phyloP scores from a whole-genome alignment of 75 land plant species.

The Pinus albicaulis region DNA sequence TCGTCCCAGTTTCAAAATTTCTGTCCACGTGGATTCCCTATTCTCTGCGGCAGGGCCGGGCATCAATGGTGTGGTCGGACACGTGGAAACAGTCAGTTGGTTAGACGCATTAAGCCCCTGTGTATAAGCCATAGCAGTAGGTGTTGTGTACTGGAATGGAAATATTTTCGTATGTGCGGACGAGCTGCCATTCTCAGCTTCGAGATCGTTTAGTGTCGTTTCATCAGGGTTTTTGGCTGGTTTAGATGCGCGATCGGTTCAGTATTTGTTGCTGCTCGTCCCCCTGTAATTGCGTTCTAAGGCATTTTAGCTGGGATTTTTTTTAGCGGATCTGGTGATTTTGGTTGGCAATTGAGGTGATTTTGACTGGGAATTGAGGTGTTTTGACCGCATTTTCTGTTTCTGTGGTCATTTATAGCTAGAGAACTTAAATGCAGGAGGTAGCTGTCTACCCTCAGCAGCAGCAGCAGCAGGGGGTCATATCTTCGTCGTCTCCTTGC shows the following conservation, averaged over 20 bases:
- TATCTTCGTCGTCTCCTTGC: constrained; percentile 1
- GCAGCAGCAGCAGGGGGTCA: background rate
- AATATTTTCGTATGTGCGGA: too few species aligned
- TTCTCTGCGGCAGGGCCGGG: background rate
- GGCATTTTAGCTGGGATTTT: background rate
- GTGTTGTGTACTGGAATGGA: background rate
- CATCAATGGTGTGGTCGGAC: background rate
- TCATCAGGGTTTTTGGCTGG: too few species aligned
- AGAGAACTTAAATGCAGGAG: constrained; percentile 7
- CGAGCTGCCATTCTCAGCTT: too few species aligned
- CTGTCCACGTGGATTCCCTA: too few species aligned
- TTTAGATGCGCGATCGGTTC: too few species aligned
- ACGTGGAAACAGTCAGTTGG: background rate
- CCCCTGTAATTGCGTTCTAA: background rate
- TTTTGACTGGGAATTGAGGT: background rate
- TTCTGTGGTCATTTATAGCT: background rate
- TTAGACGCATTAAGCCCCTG: background rate
- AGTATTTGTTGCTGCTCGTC: too few species aligned
- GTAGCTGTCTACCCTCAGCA: background rate
- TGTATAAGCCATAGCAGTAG: background rate
- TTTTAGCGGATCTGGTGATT: background rate
- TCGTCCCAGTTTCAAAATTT: background rate
- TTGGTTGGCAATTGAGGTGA: background rate
- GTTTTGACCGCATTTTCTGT: background rate
- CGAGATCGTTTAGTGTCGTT: too few species aligned